Evolutionary conservation across 2,329 filamentous ascomycete species (phyloP).

Genomic region (Penicillium concentricum): DNA sequence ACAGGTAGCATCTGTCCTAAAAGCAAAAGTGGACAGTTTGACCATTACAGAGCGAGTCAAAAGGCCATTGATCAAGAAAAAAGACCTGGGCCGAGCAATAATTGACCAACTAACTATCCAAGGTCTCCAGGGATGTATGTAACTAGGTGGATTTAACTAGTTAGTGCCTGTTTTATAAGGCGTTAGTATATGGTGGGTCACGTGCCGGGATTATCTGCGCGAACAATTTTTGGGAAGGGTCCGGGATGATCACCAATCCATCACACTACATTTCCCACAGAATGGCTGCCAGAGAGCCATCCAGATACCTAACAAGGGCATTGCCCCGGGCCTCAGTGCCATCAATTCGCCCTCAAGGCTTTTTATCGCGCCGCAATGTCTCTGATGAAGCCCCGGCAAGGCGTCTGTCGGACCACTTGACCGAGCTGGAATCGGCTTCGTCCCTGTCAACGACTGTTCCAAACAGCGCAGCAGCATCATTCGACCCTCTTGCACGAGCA

Average conservation of each 20-base stretch:
- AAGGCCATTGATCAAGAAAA: too few relatives aligned
- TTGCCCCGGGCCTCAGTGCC: slow-evolving; percentile 36
- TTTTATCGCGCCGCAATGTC: slow-evolving; percentile 47
- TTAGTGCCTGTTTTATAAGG: slow-evolving; percentile 12
- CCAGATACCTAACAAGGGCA: slow-evolving; percentile 40
- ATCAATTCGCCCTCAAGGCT: slow-evolving; percentile 30
- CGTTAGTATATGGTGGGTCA: background rate
- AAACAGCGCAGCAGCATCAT: slow-evolving; percentile 46
- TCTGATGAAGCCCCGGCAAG: slow-evolving; percentile 42
- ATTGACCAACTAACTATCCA: background rate
- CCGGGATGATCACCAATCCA: slow-evolving; percentile 18
- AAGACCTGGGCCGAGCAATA: background rate
- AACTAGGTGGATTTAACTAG: too few relatives aligned
- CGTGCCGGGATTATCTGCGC: slow-evolving; percentile 17
- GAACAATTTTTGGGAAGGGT: slow-evolving; percentile 35
- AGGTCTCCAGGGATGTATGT: background rate
- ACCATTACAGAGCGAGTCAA: background rate
- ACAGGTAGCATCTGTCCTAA: background rate
- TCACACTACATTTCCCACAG: slow-evolving; percentile 18
- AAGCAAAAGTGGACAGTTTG: background rate
- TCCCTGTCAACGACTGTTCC: slow-evolving; percentile 44
- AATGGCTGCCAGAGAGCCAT: slow-evolving; percentile 44
- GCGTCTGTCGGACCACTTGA: slow-evolving; percentile 31
- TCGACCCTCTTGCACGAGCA: slow-evolving; percentile 51
- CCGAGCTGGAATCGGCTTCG: slow-evolving; percentile 50